A percentile compares a stretch with the other conserved stretches of the same genome.
Conservation (phyloP, 2,329 filamentous ascomycete genomes). For the Paraphaeosphaeria minitans region DNA sequence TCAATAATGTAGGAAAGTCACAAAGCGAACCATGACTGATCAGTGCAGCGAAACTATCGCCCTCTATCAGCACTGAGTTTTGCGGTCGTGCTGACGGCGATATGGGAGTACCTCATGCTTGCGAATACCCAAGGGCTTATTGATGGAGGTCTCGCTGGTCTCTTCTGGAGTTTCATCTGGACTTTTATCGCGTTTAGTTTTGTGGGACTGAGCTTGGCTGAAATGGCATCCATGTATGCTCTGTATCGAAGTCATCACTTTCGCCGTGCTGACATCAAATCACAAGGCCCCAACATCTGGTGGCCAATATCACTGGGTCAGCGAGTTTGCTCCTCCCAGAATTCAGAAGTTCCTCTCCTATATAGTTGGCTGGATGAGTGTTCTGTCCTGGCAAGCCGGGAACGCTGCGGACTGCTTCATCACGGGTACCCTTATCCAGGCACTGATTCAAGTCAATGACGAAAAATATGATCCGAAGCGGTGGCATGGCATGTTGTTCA, state of each 20-base stretch:
- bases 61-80: slow-evolving; percentile 41
- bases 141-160: slow-evolving; percentile 39
- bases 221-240: slow-evolving; percentile 41
- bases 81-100: slow-evolving; percentile 39
- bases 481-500: slow-evolving; percentile 58
- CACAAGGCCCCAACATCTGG: slow-evolving; percentile 26
- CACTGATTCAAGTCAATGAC: slow-evolving; percentile 49
- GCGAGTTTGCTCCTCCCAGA: slow-evolving; percentile 37
- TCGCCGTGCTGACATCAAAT: not conserved
- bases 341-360: slow-evolving; percentile 34
- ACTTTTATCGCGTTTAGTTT: slow-evolving; percentile 40
- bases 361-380: slow-evolving; percentile 51
- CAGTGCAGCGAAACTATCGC: slow-evolving; percentile 36
- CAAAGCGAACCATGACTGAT: not conserved
- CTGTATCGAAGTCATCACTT: slow-evolving; percentile 12
- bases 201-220: slow-evolving; percentile 41
- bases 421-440: slow-evolving; percentile 55
- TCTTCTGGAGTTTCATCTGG: slow-evolving; percentile 45
- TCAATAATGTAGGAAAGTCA: not conserved
- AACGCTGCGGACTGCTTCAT: slow-evolving; percentile 55
- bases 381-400: slow-evolving; percentile 57
- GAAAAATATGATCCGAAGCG: slow-evolving; percentile 48
- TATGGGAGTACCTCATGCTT: slow-evolving; percentile 42
- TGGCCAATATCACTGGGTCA: slow-evolving; percentile 46
- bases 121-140: slow-evolving; percentile 38